A percentile compares a stretch with the other conserved stretches of the same genome.
phyloP scores from a whole-genome alignment of 73 alveolate genomes.

The Diophrys sp. region DNA sequence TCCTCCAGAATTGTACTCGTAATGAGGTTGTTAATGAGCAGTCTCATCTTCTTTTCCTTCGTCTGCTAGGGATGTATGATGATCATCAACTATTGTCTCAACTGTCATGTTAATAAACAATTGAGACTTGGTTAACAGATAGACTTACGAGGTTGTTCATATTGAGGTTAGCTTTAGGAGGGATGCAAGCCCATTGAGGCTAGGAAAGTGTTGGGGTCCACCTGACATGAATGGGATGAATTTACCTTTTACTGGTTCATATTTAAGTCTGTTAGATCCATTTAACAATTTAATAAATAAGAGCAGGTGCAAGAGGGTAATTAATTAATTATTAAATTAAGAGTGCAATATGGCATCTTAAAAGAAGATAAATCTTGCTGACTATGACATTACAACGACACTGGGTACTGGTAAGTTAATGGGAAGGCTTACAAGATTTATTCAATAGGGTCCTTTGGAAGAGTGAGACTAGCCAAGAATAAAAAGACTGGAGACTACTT shows the following conservation, averaged over 20 bases:
- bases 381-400: constrained; percentile 83
- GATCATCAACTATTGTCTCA: neutral
- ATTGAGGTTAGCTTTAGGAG: neutral
- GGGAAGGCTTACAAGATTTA: neutral
- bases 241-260: neutral
- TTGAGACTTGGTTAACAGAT: no score
- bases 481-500: constrained; percentile 58
- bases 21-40: neutral
- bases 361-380: constrained; percentile 43
- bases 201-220: neutral
- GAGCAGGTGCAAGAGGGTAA: no score
- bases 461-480: constrained; percentile 87
- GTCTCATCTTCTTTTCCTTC: neutral
- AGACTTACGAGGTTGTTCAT: neutral
- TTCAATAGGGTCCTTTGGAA: constrained; percentile 88
- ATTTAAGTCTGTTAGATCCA: neutral
- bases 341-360: constrained; percentile 36
- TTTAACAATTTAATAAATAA: no score
- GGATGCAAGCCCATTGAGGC: neutral
- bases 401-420: constrained; percentile 84
- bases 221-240: no score
- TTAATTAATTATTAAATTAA: constrained; percentile 4
- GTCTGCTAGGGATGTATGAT: neutral
- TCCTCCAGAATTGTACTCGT: neutral
- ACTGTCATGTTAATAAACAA: no score